These are phyloP conservation scores for Fusarium agapanthi DNA, from an alignment of 2,329 filamentous ascomycete species.

Conservation along the genomic window DNA sequence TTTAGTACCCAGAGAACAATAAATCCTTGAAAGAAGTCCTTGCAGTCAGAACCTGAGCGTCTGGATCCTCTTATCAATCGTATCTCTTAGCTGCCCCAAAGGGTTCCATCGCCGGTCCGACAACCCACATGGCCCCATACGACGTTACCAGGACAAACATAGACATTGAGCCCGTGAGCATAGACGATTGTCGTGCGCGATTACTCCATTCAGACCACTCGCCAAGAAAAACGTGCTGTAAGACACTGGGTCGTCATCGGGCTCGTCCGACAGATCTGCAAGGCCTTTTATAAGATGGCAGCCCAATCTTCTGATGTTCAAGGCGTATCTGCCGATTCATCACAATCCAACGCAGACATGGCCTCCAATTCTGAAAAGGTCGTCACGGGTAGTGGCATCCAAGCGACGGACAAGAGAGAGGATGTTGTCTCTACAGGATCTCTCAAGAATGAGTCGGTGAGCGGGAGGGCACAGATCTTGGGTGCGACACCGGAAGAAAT, in stretches of 20 bases:
- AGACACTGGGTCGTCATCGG: neutral
- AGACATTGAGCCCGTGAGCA: neutral
- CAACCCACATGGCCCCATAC: neutral
- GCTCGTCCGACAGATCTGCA: neutral
- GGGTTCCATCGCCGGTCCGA: neutral
- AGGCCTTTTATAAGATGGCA: neutral
- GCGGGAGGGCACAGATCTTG: neutral
- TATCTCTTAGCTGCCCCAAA: neutral
- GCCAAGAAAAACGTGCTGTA: conserved; percentile 8
- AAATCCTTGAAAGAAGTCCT: neutral
- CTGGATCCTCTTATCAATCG: neutral
- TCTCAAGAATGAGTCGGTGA: neutral
- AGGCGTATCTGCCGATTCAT: no score
- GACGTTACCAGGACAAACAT: neutral
- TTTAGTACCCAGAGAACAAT: no score
- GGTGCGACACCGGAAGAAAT: conserved; percentile 25
- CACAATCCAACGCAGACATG: neutral
- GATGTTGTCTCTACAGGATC: neutral
- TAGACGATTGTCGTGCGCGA: neutral
- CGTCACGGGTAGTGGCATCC: neutral
- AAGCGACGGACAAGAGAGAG: neutral
- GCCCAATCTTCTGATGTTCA: no score
- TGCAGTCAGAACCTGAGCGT: neutral
- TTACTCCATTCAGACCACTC: neutral
- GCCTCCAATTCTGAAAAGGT: neutral